These are phyloP conservation scores for Pelargonium cotyledonis DNA, from an alignment of 441 rosid species.

Conservation along the genomic window DNA sequence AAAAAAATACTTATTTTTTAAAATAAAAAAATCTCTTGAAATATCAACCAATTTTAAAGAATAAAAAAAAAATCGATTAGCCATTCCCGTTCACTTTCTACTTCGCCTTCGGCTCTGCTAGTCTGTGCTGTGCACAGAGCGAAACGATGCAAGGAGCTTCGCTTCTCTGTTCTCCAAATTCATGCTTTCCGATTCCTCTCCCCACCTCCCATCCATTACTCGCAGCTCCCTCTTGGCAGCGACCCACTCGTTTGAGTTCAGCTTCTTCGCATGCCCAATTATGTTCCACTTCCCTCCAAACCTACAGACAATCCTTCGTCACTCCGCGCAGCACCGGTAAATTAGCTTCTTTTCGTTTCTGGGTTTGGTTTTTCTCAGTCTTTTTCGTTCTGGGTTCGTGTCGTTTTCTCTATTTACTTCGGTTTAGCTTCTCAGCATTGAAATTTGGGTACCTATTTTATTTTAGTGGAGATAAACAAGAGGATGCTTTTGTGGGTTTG, in stretches of 20 bases:
- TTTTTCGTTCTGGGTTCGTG: slow-evolving; percentile 1
- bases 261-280: slow-evolving; percentile 25
- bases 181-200: slow-evolving; percentile 26
- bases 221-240: slow-evolving; percentile 14
- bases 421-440: not conserved
- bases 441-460: not conserved
- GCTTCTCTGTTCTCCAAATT: slow-evolving; percentile 34
- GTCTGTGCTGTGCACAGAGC: not conserved
- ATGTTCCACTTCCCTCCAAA: slow-evolving; percentile 24
- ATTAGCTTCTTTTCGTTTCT: not conserved
- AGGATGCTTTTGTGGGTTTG: not conserved
- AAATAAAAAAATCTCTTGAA: too few relatives aligned
- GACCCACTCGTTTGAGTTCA: slow-evolving; percentile 18
- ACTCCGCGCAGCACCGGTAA: slow-evolving; percentile 43
- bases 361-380: not conserved
- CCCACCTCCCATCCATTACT: slow-evolving; percentile 7
- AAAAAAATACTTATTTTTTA: too few relatives aligned
- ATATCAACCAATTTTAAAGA: too few relatives aligned
- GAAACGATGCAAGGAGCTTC: slow-evolving; percentile 36
- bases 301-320: slow-evolving; percentile 23
- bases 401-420: not conserved
- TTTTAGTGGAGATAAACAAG: not conserved
- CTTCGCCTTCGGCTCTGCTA: not conserved
- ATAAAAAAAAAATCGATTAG: not conserved
- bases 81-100: not conserved